Base-by-base conservation (phyloP, 257 asterid genomes). In the Cynanchum wilfordii region DNA sequence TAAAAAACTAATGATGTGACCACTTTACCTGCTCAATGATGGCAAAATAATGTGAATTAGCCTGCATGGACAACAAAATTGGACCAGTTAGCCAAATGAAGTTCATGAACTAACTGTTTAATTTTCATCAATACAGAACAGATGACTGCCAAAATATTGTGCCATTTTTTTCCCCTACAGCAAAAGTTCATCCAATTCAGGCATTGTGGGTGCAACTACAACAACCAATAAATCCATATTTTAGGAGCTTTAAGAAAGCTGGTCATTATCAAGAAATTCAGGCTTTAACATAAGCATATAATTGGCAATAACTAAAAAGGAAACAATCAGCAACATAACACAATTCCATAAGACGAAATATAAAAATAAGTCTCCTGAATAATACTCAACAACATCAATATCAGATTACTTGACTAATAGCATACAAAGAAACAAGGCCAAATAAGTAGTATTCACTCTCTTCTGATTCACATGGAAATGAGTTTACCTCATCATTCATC, bases 401-500 rank as follows among this genome's bases (percentile, higher is more conserved):
- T 29, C 69, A 29, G 44, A 45, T 59, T 47, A 38, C 69, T 9
- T 42, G 4, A 63, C 42, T 20, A 24, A 49, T 22, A 27, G 38
- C 33, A 19, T 45, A 49, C 49, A 52, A 73, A 7, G 33, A 15
- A 36, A 12, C 19, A 36, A 30, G 9, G 16, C 29, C 47, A 33
- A 45, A 33, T 11, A 17, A 33, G 68, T 3, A 64, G 10, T 7
- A 6, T 36, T 64, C 16, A 36, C 5, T 16, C 49, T 19, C n/a
- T 64, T 38, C 13, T 30, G 36, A 49, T 27, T 64, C 33, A 33
- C 2, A 29, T 40, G 30, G 67, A 62, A 44, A 50, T 25, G 36
- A 74, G 56, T 19, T 82, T 84, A 95, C 99, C 99, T 95, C 98
- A 70, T 95, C 99, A 79, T 95, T 95, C 99, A 95, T 95, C 89